Percentiles rank a stretch among this genome's conserved stretches.
phyloP scores from a whole-genome alignment of 768 basidiomycete species.

The Leccinellum luteum region DNA sequence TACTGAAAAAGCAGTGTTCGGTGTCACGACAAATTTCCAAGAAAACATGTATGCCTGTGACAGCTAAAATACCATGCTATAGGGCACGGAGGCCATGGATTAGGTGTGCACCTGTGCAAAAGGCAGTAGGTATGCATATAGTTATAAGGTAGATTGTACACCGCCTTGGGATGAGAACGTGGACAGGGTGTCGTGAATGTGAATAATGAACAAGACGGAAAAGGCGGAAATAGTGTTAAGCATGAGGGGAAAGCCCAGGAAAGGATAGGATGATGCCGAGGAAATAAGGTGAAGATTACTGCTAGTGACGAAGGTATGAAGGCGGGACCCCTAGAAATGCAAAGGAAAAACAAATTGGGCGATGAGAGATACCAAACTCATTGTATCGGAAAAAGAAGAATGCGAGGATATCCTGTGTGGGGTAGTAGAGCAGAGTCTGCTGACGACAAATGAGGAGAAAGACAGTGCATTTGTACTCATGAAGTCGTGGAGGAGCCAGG shows the following conservation, averaged over 20 bases:
- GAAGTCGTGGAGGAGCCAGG: slow-evolving; percentile 26
- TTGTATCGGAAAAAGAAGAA: slow-evolving; percentile 13
- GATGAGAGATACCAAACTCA: slow-evolving; percentile 24
- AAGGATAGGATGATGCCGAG: slow-evolving; percentile 30
- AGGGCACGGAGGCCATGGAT: slow-evolving; percentile 23
- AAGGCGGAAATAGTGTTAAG: slow-evolving; percentile 24
- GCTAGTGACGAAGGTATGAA: slow-evolving; percentile 30
- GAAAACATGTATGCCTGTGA: background rate
- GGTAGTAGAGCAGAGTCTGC: slow-evolving; percentile 25
- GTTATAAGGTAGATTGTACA: slow-evolving; percentile 37
- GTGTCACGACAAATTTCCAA: background rate
- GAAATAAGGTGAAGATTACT: slow-evolving; percentile 29
- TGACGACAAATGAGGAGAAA: slow-evolving; percentile 11
- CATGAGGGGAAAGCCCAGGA: slow-evolving; percentile 22
- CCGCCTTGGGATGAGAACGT: slow-evolving; percentile 23
- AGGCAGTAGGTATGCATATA: slow-evolving; percentile 34
- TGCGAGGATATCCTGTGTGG: slow-evolving; percentile 30
- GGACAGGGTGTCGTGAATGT: slow-evolving; percentile 25
- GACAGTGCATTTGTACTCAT: slow-evolving; percentile 25
- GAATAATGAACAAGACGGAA: slow-evolving; percentile 23
- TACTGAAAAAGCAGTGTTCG: background rate
- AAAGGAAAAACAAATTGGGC: slow-evolving; percentile 21
- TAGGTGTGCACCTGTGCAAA: slow-evolving; percentile 30
- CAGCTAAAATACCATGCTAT: slow-evolving; percentile 20
- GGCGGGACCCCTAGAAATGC: slow-evolving; percentile 18